Evolutionary conservation across 805 yeast species (phyloP), one percentile per base, ranked within the genome.

Genomic region (Hanseniaspora lindneri): DNA sequence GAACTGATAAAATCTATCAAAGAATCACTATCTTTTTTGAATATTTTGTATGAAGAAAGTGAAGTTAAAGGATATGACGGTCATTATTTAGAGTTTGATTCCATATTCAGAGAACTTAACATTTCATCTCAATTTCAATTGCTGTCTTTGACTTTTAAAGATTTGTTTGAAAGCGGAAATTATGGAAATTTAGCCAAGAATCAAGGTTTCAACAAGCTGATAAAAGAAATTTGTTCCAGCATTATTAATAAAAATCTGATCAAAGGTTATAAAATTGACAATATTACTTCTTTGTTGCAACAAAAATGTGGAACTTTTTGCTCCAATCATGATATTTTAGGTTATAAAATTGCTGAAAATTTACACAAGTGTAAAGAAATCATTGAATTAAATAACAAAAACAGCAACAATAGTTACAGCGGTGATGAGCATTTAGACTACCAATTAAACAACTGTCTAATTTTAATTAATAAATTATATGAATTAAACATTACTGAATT

Each of bases 241-340:
- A 78, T 92, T 32, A 87, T 92, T 53, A 88, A 88, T 64, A 82
- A 82, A 61, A 85, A 83, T 55, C 87, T 92, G 50, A 72, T 84
- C 33, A 77, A 83, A 54, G 97, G 98, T n/a, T 89, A 85, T 3
- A 83, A 95, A 0, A 89, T 92, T 39, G 97, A 89, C 60, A 71
- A 81, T 50, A 84, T 89, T 44, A 94, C 96, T 1, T 78, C 80
- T 30, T 78, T 88, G 1, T 68, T 92, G 44, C 95, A 92, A 64
- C 94, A 85, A 48, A 79, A 89, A 52, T 92, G 98, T 69, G 94
- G 95, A 1, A 79, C 95, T 0, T 92, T 87, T 64, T 92, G 97
- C 59, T 85, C 96, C 0, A 77, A 94, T 14, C 85, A 83, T 55
- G 98, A 92, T 64, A 96, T 92, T 24, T 73, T 87, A 52, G 84